Evolutionary conservation across 2,329 filamentous ascomycete genomes (phyloP), one percentile per base, ranked within the genome.

Genomic region (Fusarium sp.): DNA sequence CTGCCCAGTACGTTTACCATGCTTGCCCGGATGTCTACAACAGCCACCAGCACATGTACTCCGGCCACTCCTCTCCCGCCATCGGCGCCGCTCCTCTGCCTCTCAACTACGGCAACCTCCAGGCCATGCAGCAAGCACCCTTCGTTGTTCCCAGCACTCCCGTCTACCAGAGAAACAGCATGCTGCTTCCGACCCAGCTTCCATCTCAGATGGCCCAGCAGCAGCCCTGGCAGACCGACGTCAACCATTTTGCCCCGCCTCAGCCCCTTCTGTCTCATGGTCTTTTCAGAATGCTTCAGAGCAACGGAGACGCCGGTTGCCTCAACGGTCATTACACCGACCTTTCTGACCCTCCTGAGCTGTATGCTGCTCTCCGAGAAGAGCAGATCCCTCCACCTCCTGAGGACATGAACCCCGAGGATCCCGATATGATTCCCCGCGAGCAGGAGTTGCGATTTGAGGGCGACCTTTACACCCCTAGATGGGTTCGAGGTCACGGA

Each of bases 401-500:
- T 1, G 91, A 94, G 76, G 93, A 95, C 79, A 94, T 95, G 92
- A 92, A 93, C 78, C 92, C 93, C 4, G 87, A 88, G 4, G 92
- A 95, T 76, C 91, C 92, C 3, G 92, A 94, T 67, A 84, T 95
- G 78, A 85, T 92, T 15, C 93, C 93, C 10, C 92, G 93, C 72
- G 92, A 95, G 81, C 93, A 95, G 79, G 91, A 92, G 73, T 83
- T 94, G 65, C 88, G 94, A 52, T 97, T 94, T 75, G 90, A 91
- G 57, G 93, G 92, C 53, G 94, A 97, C 77, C 82, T 96, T 62
- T 96, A 96, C 83, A 95, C 93, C 3, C 93, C 94, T 3, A 88
- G 86, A 74, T 97, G 93, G 93, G 92, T 96, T 25, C 91, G 94
- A 39, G 94, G 94, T 27, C 92, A 95, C 70, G 93, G 94, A 31